These are phyloP conservation scores for Nicotiana noctiflora DNA, from an alignment of 257 asterid genomes.

Conservation along the genomic window DNA sequence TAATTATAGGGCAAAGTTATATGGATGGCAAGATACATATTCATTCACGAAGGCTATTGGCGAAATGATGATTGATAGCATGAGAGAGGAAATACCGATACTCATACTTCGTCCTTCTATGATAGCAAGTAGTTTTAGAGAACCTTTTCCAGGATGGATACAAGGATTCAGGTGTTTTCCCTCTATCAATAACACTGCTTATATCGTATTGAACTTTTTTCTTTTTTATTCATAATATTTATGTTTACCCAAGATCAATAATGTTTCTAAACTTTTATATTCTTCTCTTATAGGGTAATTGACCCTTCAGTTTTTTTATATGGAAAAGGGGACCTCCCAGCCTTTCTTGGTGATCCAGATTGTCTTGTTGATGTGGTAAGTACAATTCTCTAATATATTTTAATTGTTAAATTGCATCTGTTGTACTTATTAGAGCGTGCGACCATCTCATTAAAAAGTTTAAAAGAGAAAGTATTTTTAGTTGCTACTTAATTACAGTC, in stretches of 20 bases:
- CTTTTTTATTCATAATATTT: no score
- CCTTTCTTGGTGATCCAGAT: slow-evolving; percentile 28
- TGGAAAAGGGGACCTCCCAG: slow-evolving; percentile 48
- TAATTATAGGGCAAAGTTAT: slow-evolving; percentile 23
- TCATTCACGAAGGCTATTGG: slow-evolving; percentile 46
- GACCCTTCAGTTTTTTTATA: slow-evolving; percentile 37
- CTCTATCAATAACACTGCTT: no score
- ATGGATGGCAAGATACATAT: slow-evolving; percentile 41
- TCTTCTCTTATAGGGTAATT: neutral
- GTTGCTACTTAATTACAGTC: neutral
- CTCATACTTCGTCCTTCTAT: slow-evolving; percentile 36
- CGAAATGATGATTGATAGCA: slow-evolving; percentile 40
- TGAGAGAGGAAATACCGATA: slow-evolving; percentile 32
- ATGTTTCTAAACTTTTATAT: neutral
- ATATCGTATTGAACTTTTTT: no score
- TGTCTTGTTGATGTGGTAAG: neutral
- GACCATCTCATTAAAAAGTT: neutral
- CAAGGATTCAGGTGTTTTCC: slow-evolving; percentile 38
- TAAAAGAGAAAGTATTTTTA: neutral
- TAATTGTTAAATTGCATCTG: accelerated
- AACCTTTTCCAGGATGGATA: slow-evolving; percentile 54
- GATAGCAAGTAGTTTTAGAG: slow-evolving; percentile 32
- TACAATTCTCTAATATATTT: neutral
- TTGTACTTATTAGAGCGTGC: neutral
- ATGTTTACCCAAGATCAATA: no score